These are phyloP conservation scores for Mucor lusitanicus DNA, from an alignment of 371 early-diverging fungal genomes.

Conservation along the genomic window DNA sequence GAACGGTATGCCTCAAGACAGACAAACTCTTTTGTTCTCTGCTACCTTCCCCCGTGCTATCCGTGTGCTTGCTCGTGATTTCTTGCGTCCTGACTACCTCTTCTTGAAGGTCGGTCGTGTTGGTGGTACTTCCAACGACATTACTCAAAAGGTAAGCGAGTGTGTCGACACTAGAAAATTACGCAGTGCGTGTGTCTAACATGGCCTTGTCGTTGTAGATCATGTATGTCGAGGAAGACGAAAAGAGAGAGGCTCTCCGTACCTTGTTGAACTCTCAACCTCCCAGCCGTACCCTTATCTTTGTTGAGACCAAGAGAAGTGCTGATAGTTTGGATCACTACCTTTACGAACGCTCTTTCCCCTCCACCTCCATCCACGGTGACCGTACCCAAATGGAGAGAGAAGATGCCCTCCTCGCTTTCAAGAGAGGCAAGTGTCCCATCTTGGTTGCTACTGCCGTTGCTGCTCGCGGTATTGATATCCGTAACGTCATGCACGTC, in stretches of 20 bases:
- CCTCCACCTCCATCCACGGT: conserved; percentile 74
- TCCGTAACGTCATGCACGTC: conserved; percentile 81
- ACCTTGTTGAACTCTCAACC: conserved; percentile 40
- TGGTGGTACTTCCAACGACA: conserved; percentile 56
- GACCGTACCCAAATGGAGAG: conserved; percentile 81
- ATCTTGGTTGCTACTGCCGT: conserved; percentile 93
- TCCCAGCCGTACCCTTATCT: conserved; percentile 75
- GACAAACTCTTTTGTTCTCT: conserved; percentile 98
- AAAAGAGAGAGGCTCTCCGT: conserved; percentile 49
- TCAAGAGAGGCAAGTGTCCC: conserved; percentile 74
- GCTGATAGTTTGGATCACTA: conserved; percentile 80
- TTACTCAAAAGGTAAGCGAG: conserved; percentile 39
- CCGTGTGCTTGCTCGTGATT: conserved; percentile 87
- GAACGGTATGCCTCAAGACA: conserved; percentile 61
- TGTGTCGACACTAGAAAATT: conserved; percentile 48
- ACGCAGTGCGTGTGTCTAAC: conserved; percentile 22
- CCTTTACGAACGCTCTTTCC: conserved; percentile 68
- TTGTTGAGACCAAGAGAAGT: conserved; percentile 81
- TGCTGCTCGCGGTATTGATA: conserved; percentile 91
- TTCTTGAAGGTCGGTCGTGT: conserved; percentile 57
- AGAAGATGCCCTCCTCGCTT: conserved; percentile 75
- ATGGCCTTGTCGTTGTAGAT: conserved; percentile 53
- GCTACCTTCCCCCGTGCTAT: conserved; percentile 98
- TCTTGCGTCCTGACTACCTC: conserved; percentile 70
- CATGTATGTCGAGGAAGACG: conserved; percentile 68